Evolutionary conservation across 2,329 filamentous ascomycete species (phyloP), one percentile per base, ranked within the genome.

Genomic region (Tothia fuscella): DNA sequence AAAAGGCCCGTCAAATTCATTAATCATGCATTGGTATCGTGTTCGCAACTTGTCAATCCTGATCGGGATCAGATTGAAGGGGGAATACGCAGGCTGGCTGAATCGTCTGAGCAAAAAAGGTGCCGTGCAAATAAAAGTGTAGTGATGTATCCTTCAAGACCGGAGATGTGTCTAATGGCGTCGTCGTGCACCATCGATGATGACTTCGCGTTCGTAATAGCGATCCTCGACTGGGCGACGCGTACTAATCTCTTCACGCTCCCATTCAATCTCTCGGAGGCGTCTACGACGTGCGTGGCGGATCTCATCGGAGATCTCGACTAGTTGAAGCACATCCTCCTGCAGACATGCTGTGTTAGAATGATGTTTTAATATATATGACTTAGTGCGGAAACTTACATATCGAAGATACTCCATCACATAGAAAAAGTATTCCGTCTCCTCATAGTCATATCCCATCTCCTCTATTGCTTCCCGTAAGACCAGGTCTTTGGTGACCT

Each of bases 401-500:
- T 91, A 87, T 64, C 72, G 70, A 41, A 98, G 70, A 59, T 93
- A 95, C 48, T 89, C 78, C 68, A 94, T 89, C 34, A 96, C 77
- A 60, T 95, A 96, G 62, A 83, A 96, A 62, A 86, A 93, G 47
- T 73, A 76, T 41, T 86, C 81, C 0, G 85, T 91, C 68, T 96
- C 88, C 57, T 95, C 86, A 55, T 80, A 96, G 46, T 84, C 78
- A 60, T 94, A 96, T 3, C 85, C 85, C 55, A 80, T 65, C 53
- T 81, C 71, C 51, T 93, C 80, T 49, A 96, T 83, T 14, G 91
- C 91, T 57, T 95, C 87, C 40, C 81, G 78, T 45, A 80, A 71
- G 13, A 96, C 85, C 26, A 96, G 64, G 51, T 94, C 88, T 63
- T 93, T 94, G 34, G 89, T 93, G 51, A 98, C 86, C 62, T 96